Conservation (phyloP, 306 rosid species). For the Quercus suber region DNA sequence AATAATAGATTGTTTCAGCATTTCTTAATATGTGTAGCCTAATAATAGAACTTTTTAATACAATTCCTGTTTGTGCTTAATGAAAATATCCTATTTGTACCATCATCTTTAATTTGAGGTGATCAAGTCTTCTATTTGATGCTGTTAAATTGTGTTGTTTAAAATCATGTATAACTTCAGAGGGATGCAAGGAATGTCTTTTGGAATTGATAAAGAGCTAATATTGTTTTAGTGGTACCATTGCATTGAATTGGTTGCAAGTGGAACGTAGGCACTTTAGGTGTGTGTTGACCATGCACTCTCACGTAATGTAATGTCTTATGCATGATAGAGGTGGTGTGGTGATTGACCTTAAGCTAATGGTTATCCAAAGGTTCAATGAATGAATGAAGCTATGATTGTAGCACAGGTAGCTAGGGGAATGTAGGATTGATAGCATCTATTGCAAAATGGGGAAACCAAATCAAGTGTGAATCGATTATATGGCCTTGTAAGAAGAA, state of each 20-base stretch:
- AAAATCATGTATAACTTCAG: not conserved
- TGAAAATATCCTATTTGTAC: not conserved
- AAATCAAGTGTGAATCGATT: too few relatives aligned
- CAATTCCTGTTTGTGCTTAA: conserved; percentile 1
- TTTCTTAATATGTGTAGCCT: not conserved
- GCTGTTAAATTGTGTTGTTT: not conserved
- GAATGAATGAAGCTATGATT: not conserved
- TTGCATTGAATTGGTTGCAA: too few relatives aligned
- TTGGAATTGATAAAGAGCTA: too few relatives aligned
- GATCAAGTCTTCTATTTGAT: not conserved
- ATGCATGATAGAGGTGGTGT: not conserved
- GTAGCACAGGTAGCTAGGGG: too few relatives aligned
- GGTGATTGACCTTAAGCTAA: conserved; percentile 5
- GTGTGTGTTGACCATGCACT: not conserved
- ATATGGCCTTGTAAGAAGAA: too few relatives aligned
- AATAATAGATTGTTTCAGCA: not conserved
- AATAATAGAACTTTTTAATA: not conserved
- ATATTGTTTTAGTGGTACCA: too few relatives aligned
- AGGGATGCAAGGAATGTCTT: too few relatives aligned
- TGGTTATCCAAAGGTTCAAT: not conserved
- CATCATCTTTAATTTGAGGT: conserved; percentile 3
- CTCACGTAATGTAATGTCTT: not conserved
- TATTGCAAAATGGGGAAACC: too few relatives aligned
- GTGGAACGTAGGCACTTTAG: too few relatives aligned
- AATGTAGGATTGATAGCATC: too few relatives aligned